These are phyloP conservation scores for Penicillium odoratum DNA, from an alignment of 495 filamentous ascomycete genomes.

Conservation along the genomic window DNA sequence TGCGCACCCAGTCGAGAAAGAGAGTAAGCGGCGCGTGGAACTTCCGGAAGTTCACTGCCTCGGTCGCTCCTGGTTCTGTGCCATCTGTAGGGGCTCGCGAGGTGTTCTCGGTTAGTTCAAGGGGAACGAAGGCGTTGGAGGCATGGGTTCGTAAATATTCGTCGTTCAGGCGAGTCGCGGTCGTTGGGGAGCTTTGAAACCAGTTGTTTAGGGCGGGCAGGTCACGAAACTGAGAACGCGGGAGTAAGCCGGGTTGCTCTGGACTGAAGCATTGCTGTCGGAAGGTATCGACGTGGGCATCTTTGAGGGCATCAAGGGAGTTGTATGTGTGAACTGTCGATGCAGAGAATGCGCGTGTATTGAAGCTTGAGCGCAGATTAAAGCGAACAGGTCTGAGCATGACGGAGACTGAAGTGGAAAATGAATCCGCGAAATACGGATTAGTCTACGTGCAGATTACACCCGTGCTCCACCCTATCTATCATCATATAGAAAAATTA, in stretches of 20 bases:
- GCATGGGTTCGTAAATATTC: conserved; percentile 51
- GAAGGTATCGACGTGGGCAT: conserved; percentile 45
- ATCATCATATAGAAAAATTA: too few species aligned
- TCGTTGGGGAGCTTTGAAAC: conserved; percentile 38
- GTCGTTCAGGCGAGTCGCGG: conserved; percentile 40
- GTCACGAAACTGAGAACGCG: conserved; percentile 39
- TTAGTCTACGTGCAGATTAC: too few species aligned
- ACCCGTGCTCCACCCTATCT: too few species aligned
- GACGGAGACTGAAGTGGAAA: too few species aligned
- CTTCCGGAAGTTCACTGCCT: conserved; percentile 47
- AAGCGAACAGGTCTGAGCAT: background rate
- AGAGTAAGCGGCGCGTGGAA: conserved; percentile 56
- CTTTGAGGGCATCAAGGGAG: conserved; percentile 31
- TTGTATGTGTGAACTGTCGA: conserved; percentile 22
- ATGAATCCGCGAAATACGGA: too few species aligned
- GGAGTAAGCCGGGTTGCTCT: conserved; percentile 49
- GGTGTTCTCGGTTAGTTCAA: conserved; percentile 52
- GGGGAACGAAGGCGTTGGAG: conserved; percentile 51
- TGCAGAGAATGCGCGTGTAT: conserved; percentile 22
- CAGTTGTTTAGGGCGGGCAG: conserved; percentile 56
- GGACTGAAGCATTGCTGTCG: conserved; percentile 47
- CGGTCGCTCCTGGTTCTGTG: background rate
- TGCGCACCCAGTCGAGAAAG: conserved; percentile 56
- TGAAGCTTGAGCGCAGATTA: background rate
- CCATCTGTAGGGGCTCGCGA: background rate